Conservation (phyloP, 768 basidiomycete genomes). For the Xerocomus spinulosus region DNA sequence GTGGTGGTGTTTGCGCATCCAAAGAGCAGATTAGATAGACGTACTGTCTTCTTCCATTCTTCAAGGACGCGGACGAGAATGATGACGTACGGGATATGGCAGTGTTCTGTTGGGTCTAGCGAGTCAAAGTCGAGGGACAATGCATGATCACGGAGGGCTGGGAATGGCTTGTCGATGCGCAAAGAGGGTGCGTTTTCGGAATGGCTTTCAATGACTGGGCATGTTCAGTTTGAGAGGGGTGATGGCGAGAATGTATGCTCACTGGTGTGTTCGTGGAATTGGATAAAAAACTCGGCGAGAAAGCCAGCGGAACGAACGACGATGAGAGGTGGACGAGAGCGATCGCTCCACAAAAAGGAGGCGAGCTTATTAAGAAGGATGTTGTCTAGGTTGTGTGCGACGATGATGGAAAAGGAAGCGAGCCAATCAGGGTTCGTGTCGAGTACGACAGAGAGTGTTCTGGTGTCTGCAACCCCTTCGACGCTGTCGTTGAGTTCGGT, state of each 20-base stretch:
- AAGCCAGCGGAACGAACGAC: slow-evolving; percentile 85
- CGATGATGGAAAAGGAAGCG: slow-evolving; percentile 68
- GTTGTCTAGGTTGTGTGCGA: slow-evolving; percentile 76
- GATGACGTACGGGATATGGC: slow-evolving; percentile 85
- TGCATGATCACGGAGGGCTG: slow-evolving; percentile 70
- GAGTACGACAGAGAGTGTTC: slow-evolving; percentile 56
- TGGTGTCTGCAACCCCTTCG: slow-evolving; percentile 57
- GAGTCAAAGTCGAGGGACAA: slow-evolving; percentile 63
- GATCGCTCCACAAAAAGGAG: slow-evolving; percentile 60
- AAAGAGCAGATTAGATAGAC: slow-evolving; percentile 22
- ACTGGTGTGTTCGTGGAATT: slow-evolving; percentile 87
- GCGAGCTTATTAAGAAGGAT: slow-evolving; percentile 55
- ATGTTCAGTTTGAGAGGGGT: not conserved
- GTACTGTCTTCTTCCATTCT: slow-evolving; percentile 74
- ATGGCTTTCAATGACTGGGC: slow-evolving; percentile 82
- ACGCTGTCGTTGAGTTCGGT: slow-evolving; percentile 88
- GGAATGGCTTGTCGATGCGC: slow-evolving; percentile 87
- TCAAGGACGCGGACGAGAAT: slow-evolving; percentile 81
- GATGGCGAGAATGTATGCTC: slow-evolving; percentile 25
- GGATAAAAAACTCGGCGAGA: slow-evolving; percentile 81
- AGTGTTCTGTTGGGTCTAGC: slow-evolving; percentile 87
- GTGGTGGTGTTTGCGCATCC: not conserved
- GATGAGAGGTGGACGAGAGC: slow-evolving; percentile 62
- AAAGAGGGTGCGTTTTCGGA: slow-evolving; percentile 71
- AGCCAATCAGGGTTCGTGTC: slow-evolving; percentile 50